These are phyloP conservation scores for Pseudogymnoascus sp. DNA, from an alignment of 2,329 filamentous ascomycete genomes.

Conservation along the genomic window DNA sequence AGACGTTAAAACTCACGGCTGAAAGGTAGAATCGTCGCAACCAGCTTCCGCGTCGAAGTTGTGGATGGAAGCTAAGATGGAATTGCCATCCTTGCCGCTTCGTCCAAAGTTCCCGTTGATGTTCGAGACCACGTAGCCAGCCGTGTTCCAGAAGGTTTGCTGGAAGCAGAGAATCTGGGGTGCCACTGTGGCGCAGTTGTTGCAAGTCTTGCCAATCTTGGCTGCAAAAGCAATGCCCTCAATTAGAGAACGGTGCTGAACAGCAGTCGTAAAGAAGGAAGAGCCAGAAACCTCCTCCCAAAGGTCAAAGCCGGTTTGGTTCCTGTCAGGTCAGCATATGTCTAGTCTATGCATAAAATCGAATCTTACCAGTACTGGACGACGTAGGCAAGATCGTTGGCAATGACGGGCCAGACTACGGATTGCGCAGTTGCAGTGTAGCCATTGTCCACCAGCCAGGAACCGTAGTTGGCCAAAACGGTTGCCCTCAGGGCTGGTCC, in stretches of 20 bases:
- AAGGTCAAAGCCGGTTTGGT: slow-evolving; percentile 59
- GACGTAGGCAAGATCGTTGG: slow-evolving; percentile 70
- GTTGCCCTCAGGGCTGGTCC: slow-evolving; percentile 71
- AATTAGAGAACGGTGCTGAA: slow-evolving; percentile 60
- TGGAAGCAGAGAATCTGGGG: slow-evolving; percentile 67
- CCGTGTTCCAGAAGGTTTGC: slow-evolving; percentile 63
- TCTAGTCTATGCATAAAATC: not conserved
- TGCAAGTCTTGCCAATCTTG: slow-evolving; percentile 52
- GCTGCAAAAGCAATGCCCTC: slow-evolving; percentile 61
- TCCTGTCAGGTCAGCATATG: slow-evolving; percentile 20
- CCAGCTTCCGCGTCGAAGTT: slow-evolving; percentile 61
- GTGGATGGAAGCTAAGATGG: slow-evolving; percentile 57
- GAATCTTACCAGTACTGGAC: slow-evolving; percentile 54
- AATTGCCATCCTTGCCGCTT: slow-evolving; percentile 65
- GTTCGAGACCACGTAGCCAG: slow-evolving; percentile 61
- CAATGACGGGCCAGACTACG: slow-evolving; percentile 65
- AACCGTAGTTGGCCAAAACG: slow-evolving; percentile 63
- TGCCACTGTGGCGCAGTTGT: slow-evolving; percentile 50
- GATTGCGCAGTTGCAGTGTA: slow-evolving; percentile 34
- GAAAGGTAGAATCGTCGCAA: slow-evolving; percentile 66
- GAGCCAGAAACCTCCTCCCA: slow-evolving; percentile 76
- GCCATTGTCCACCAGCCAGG: slow-evolving; percentile 62
- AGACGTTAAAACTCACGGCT: slow-evolving; percentile 46
- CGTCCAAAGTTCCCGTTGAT: slow-evolving; percentile 56
- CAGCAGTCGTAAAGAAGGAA: slow-evolving; percentile 70